Conservation (phyloP, 192 early-diverging fungal genomes). For the Phycomyces blakesleeanus region DNA sequence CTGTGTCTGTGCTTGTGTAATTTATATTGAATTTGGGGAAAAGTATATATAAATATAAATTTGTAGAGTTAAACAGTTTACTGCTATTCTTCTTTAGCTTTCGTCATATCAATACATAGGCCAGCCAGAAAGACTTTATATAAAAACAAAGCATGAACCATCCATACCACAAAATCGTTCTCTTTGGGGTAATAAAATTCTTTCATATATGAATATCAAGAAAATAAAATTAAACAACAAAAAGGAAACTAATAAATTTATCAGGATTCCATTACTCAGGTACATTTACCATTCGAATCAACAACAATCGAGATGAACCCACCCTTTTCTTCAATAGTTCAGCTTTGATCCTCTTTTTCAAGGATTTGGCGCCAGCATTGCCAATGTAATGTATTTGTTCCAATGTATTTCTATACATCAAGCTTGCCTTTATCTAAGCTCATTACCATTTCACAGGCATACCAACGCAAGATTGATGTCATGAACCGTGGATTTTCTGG, state of each 20-base stretch:
- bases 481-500: slow-evolving; percentile 81
- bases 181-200: slow-evolving; percentile 15
- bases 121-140: too few species aligned
- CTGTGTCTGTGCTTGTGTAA: too few species aligned
- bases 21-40: too few species aligned
- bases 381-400: too few species aligned
- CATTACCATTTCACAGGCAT: slow-evolving; percentile 35
- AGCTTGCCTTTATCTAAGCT: too few species aligned
- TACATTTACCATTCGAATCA: not conserved
- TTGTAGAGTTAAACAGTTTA: too few species aligned
- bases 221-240: too few species aligned
- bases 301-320: not conserved
- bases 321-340: slow-evolving; percentile 14
- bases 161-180: slow-evolving; percentile 3
- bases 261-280: slow-evolving; percentile 2
- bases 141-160: not conserved
- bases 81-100: too few species aligned
- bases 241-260: not conserved
- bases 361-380: slow-evolving; percentile 19
- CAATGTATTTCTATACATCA: too few species aligned
- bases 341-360: slow-evolving; percentile 25
- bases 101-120: too few species aligned
- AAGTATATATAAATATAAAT: too few species aligned
- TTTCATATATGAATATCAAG: too few species aligned
- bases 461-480: slow-evolving; percentile 69